Base-by-base conservation (phyloP, 2,329 filamentous ascomycete genomes). In the Cryphonectria nitschkei region DNA sequence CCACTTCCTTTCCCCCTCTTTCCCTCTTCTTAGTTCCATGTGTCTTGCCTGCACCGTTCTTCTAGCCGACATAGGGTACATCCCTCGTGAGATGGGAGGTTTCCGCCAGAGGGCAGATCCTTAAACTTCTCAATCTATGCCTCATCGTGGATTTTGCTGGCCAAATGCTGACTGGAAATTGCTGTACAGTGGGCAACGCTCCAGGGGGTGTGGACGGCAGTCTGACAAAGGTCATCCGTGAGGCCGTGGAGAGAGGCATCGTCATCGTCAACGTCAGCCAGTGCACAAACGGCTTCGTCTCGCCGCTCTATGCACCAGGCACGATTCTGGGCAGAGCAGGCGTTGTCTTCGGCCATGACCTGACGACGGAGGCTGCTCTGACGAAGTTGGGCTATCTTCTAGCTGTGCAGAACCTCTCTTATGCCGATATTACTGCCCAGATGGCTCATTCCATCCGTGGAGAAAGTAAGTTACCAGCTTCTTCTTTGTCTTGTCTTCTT, bases 221-320 rank as follows among this genome's bases (percentile, higher is more conserved):
- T 67, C 87, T 97, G 79, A 94, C 92, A 22, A 89, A 89, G 68
- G 92, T 95, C 65, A 89, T 97, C 76, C 87, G 89, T 26, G 88
- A 90, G 60, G 94, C 93, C 32, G 93, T 97, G 56, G 85, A 90
- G 77, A 88, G 93, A 71, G 94, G 93, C 52, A 90, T 96, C 74
- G 89, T 96, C 71, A 91, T 98, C 72, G 93, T 97, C 75, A 97
- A 97, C 78, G 91, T 98, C 72, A 97, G 93, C 66, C 95, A 98
- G 82, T 98, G 95, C 85, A 87, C 91, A 75, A 91, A 88, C 72
- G 92, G 92, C 60, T 92, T 92, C 76, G 92, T 94, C 29, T 93
- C 89, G 66, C 91, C 92, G 3, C 85, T 94, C n/a, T 94, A 94
- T 81, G 92, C 92, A 1, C 89, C 92, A 0, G 92, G 90, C 11